phyloP scores from a whole-genome alignment of 2,329 filamentous ascomycete genomes.

The Dissoconium aciculare region DNA sequence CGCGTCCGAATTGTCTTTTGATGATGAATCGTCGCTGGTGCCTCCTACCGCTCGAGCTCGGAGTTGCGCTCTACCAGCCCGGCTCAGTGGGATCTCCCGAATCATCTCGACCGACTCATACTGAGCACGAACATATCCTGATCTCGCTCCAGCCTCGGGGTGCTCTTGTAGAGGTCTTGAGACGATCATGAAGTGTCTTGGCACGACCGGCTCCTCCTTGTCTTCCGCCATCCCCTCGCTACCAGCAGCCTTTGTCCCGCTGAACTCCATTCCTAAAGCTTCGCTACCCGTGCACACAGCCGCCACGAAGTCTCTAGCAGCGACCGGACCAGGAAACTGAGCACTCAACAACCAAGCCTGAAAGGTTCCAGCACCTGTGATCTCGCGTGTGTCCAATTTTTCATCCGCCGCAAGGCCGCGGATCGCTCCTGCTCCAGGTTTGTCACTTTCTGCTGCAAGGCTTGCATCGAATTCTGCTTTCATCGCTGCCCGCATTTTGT shows the following conservation, averaged over 20 bases:
- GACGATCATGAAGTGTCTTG: constrained; percentile 68
- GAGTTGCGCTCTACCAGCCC: too few species aligned
- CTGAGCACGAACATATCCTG: constrained; percentile 64
- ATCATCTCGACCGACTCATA: constrained; percentile 92
- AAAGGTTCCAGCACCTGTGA: constrained; percentile 46
- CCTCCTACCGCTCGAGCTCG: constrained; percentile 8
- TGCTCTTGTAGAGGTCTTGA: constrained; percentile 69
- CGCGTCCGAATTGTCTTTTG: constrained; percentile 1
- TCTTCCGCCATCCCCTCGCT: constrained; percentile 19
- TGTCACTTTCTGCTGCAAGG: constrained; percentile 51
- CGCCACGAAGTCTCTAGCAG: constrained; percentile 76
- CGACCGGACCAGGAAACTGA: constrained; percentile 77
- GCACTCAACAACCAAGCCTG: constrained; percentile 77
- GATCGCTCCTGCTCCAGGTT: constrained; percentile 61
- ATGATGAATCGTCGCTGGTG: constrained; percentile 14
- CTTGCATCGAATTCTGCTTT: constrained; percentile 67
- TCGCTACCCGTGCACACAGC: constrained; percentile 53
- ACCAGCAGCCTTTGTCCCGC: constrained; percentile 18
- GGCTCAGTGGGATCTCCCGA: constrained; percentile 55
- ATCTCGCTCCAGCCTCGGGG: constrained; percentile 51
- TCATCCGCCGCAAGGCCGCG: constrained; percentile 74
- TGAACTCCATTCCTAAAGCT: constrained; percentile 36
- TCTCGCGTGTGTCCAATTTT: constrained; percentile 48
- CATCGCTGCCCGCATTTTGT: constrained; percentile 62
- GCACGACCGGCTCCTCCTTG: too few species aligned